Base-by-base conservation (phyloP, 345 rosid species). In the Gossypium turneri region DNA sequence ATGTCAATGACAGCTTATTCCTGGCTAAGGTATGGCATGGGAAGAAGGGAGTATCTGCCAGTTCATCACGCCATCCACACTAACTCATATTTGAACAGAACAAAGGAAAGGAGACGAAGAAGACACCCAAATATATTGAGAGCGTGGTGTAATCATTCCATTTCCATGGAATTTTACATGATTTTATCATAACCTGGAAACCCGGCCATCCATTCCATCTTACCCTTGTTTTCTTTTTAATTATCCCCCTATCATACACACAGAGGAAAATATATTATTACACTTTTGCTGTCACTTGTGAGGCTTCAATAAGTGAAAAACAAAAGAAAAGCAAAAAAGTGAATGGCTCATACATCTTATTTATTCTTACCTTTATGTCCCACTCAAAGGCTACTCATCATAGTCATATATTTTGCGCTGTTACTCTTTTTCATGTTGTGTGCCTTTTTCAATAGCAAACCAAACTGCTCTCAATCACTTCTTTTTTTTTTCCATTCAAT, bases 131-230 rank as follows among this genome's bases (percentile, higher is more conserved):
- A 48, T 34, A 19, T 34, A 1, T 71, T 19, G 53, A 55, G 58
- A 75, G 57, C 71, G 57, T 74, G 78, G 75, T 69, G 78, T 47
- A 70, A 79, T 79, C 29, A 75, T 79, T 79, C 78, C 61, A 55
- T 70, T 79, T 79, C 78, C 61, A 62, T 70, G 3, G 73, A 70
- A 69, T 13, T 74, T 53, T 41, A 74, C 52, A 62, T 61, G 65
- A 51, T 34, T 65, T 72, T 59, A 64, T 64, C 27, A 52, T 52
- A 73, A 50, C 63, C 77, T 73, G 53, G 22, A 66, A 78, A 67
- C 51, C 72, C 57, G 60, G 77, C 51, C 52, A 53, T 51, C 48
- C 53, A 41, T n/a, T 65, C 69, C 78, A 69, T 34, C 25, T 69
- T 50, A 58, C 79, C 27, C 41, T 71, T 41, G 25, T 38, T 41